Base-by-base conservation (phyloP, 2,329 filamentous ascomycete genomes). In the Sporothrix sp. region DNA sequence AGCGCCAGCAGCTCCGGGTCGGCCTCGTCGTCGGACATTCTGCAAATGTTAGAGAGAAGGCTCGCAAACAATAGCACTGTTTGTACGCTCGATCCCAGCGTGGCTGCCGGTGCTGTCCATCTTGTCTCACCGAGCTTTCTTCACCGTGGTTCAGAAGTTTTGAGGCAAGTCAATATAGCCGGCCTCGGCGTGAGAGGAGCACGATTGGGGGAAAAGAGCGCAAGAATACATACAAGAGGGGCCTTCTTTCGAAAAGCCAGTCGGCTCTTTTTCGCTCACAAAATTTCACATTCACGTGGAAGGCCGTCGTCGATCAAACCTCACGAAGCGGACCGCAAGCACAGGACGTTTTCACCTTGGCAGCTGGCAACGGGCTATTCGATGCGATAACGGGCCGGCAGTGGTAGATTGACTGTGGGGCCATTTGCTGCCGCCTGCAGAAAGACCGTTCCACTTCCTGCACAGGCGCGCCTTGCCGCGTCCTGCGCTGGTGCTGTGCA, bases 21-120 rank as follows among this genome's bases (percentile, higher is more conserved):
- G 43, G 84, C 83, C 66, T 95, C 91, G 66, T 95, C 87, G 71
- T 96, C 89, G 42, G 87, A 94, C 86, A 94, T 94, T 20, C 37
- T 43, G 30, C 20, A 13, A 14, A 20, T 47, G 35, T 48, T 16
- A 25, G 27, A 35, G 21, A 25, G 21, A 11, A 14, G 4, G 6
- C 7, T 23, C 14, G 10, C 3, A 13, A 30, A 13, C 20, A 40
- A 7, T 7, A 40, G 40, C 25, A 28, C n/a, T n/a, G n/a, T n/a
- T n/a, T n/a, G n/a, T n/a, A n/a, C n/a, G n/a, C n/a, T n/a, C n/a
- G n/a, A n/a, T n/a, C n/a, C n/a, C n/a, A n/a, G n/a, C n/a, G n/a
- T n/a, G n/a, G n/a, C n/a, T n/a, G n/a, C n/a, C n/a, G n/a, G n/a
- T n/a, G n/a, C n/a, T n/a, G n/a, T n/a, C n/a, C n/a, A n/a, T 21